Evolutionary conservation across 1,284 basidiomycete species (phyloP).

Genomic region (Coniferiporia sulphurascens): DNA sequence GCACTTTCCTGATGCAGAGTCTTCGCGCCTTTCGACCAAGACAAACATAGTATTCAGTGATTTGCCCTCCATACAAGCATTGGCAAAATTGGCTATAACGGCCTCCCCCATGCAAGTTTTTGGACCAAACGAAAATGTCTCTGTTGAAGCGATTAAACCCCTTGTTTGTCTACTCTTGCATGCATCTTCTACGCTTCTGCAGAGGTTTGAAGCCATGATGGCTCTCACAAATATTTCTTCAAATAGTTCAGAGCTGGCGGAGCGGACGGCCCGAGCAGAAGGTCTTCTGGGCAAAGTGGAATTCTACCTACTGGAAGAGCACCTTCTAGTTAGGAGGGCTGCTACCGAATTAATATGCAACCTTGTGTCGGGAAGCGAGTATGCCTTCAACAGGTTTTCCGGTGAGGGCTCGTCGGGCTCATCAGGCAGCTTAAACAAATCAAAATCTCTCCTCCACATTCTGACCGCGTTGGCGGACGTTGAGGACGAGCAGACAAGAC

Average conservation of each 20-base stretch:
- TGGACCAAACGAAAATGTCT: conserved; percentile 70
- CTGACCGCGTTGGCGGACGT: conserved; percentile 82
- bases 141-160: conserved; percentile 79
- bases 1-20: conserved; percentile 24
- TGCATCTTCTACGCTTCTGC: conserved; percentile 64
- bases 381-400: conserved; percentile 68
- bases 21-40: conserved; percentile 22
- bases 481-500: conserved; percentile 75
- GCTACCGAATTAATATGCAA: conserved; percentile 94
- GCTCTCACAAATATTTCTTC: conserved; percentile 93
- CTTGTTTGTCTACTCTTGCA: conserved; percentile 69
- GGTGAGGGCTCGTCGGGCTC: conserved; percentile 37
- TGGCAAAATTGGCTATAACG: conserved; percentile 92
- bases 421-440: conserved; percentile 17
- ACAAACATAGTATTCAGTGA: conserved; percentile 40
- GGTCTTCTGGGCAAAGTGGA: conserved; percentile 69
- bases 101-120: conserved; percentile 87
- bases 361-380: conserved; percentile 72
- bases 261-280: conserved; percentile 56
- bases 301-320: conserved; percentile 80
- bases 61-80: conserved; percentile 76
- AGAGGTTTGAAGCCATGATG: conserved; percentile 91
- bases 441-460: conserved; percentile 70
- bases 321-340: conserved; percentile 78
- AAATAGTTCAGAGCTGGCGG: conserved; percentile 60